These are phyloP conservation scores for Boletellus sp. DNA, from an alignment of 768 basidiomycete genomes.

Conservation along the genomic window DNA sequence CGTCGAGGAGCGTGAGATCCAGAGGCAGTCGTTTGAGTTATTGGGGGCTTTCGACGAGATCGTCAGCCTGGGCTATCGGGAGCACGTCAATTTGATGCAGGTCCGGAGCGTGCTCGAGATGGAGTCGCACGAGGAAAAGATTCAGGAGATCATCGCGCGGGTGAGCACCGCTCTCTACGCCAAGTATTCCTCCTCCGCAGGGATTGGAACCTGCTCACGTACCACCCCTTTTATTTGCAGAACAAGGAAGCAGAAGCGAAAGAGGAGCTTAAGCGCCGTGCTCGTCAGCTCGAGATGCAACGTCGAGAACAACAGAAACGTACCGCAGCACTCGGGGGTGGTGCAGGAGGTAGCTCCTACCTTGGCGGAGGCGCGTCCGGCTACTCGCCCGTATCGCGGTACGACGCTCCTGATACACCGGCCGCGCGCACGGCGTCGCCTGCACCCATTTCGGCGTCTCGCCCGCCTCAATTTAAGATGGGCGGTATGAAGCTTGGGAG, in stretches of 20 bases:
- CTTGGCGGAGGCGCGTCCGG: constrained; percentile 66
- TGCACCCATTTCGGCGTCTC: constrained; percentile 45
- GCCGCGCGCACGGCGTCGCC: constrained; percentile 41
- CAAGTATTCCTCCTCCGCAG: no score
- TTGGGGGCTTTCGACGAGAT: constrained; percentile 96
- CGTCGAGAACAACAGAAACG: constrained; percentile 90
- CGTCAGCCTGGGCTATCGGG: constrained; percentile 83
- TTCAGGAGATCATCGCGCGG: constrained; percentile 96
- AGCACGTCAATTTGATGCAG: constrained; percentile 75
- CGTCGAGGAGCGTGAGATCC: constrained; percentile 85
- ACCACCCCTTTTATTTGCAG: constrained; percentile 34
- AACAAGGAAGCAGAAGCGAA: constrained; percentile 99
- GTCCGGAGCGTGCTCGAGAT: constrained; percentile 78
- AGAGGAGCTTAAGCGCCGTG: constrained; percentile 96
- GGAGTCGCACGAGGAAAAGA: constrained; percentile 92
- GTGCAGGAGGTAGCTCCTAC: constrained; percentile 50
- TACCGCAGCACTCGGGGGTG: constrained; percentile 44
- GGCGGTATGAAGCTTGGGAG: constrained; percentile 95
- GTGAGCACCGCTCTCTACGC: constrained; percentile 41
- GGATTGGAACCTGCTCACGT: neutral
- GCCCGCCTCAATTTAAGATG: constrained; percentile 84
- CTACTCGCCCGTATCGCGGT: constrained; percentile 70
- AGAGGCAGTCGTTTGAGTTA: constrained; percentile 88
- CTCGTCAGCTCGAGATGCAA: constrained; percentile 98
- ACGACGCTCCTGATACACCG: constrained; percentile 59